phyloP scores from a whole-genome alignment of 371 early-diverging fungal species.

The Lichtheimia hyalospora region DNA sequence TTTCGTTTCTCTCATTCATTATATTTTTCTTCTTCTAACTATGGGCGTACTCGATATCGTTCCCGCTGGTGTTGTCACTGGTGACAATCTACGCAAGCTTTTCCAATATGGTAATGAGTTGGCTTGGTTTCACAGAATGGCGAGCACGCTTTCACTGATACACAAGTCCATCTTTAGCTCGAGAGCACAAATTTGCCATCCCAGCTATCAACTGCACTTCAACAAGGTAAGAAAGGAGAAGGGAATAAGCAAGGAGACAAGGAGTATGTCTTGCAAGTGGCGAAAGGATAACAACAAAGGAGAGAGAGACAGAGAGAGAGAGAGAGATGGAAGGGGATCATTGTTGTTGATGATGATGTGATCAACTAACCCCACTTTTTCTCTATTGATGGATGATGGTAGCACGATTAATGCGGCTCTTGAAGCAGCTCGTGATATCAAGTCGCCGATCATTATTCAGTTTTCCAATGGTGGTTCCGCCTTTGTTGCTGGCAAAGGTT shows the following conservation, averaged over 20 bases:
- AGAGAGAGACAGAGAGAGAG: constrained; percentile 12
- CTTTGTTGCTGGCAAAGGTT: constrained; percentile 88
- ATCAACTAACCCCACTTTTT: neutral
- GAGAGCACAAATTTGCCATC: constrained; percentile 83
- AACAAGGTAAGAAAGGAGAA: constrained; percentile 72
- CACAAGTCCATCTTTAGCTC: constrained; percentile 40
- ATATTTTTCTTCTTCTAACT: constrained; percentile 21
- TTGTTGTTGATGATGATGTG: neutral
- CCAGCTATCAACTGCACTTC: constrained; percentile 94
- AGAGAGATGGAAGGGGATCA: too few relatives aligned
- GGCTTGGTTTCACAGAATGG: too few relatives aligned
- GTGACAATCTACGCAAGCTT: constrained; percentile 83
- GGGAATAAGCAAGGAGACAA: too few relatives aligned
- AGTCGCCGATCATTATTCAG: constrained; percentile 90
- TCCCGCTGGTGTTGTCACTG: constrained; percentile 87
- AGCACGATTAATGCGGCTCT: constrained; percentile 87
- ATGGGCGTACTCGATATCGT: constrained; percentile 82
- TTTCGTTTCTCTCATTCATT: constrained; percentile 20
- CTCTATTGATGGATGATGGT: constrained; percentile 1
- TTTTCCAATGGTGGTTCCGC: constrained; percentile 91
- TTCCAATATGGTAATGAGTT: constrained; percentile 61
- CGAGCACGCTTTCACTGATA: neutral
- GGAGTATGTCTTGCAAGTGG: neutral
- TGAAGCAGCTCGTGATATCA: constrained; percentile 89
- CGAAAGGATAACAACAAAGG: neutral